phyloP scores from a whole-genome alignment of 352 stramenopile species.

The Phytopythium vexans region DNA sequence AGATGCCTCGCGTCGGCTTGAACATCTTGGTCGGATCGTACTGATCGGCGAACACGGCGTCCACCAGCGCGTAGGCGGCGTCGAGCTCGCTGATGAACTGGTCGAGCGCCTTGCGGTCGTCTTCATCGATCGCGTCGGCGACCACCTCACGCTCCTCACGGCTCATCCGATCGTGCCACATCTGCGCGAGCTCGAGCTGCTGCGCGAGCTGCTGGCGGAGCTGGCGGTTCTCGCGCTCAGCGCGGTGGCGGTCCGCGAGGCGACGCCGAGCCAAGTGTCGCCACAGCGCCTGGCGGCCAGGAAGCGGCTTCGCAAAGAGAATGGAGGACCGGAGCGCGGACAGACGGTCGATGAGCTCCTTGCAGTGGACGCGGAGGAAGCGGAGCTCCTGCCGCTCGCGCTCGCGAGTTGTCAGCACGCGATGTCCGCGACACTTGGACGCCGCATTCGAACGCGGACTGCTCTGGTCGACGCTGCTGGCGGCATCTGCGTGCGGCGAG shows the following conservation, averaged over 20 bases:
- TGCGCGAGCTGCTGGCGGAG: conserved; percentile 12
- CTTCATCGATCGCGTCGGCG: conserved; percentile 15
- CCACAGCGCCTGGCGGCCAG: conserved; percentile 12
- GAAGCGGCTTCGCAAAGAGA: neutral
- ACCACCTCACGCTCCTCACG: neutral
- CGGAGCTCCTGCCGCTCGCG: conserved; percentile 27
- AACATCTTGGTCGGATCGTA: neutral
- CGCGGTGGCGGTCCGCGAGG: conserved; percentile 12
- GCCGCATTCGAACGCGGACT: conserved; percentile 10
- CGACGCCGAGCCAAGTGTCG: conserved; percentile 22
- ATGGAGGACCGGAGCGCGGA: conserved; percentile 7
- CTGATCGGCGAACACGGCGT: conserved; percentile 17
- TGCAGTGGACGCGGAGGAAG: conserved; percentile 16
- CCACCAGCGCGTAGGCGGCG: conserved; percentile 13
- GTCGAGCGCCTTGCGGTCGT: conserved; percentile 17
- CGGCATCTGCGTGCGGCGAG: neutral
- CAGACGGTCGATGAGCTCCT: conserved; percentile 16
- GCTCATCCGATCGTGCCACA: conserved; percentile 4
- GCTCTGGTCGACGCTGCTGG: neutral
- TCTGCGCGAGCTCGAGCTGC: conserved; percentile 4
- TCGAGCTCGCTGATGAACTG: conserved; percentile 21
- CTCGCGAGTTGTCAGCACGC: conserved; percentile 8
- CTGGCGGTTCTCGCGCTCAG: conserved; percentile 17
- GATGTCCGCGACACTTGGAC: too few species aligned
- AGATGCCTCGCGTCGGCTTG: too few species aligned